Evolutionary conservation across 2,329 filamentous ascomycete genomes (phyloP).

Genomic region (Dactylellina sp.): DNA sequence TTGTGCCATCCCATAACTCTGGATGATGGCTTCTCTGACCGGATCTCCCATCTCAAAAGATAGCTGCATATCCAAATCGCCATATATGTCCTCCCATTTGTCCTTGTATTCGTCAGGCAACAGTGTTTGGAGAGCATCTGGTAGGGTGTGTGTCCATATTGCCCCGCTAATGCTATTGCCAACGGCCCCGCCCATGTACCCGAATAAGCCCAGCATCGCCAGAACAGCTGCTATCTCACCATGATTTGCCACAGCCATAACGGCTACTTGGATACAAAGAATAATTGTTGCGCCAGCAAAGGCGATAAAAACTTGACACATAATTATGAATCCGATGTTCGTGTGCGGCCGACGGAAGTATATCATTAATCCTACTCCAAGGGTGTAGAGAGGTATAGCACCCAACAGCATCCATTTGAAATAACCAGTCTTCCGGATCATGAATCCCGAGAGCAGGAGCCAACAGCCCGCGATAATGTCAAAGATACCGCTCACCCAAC

Average conservation of each 20-base stretch:
- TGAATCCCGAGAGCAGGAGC: conserved; percentile 66
- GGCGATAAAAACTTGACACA: conserved; percentile 72
- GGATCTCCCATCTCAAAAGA: conserved; percentile 68
- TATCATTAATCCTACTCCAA: conserved; percentile 71
- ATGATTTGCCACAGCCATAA: conserved; percentile 71
- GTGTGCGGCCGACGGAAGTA: conserved; percentile 69
- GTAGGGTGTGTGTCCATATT: conserved; percentile 68
- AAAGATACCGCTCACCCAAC: conserved; percentile 68
- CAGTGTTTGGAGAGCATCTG: not conserved
- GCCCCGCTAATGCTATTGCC: conserved; percentile 72
- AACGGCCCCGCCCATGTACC: conserved; percentile 72
- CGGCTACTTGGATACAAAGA: conserved; percentile 71
- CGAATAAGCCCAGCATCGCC: conserved; percentile 72
- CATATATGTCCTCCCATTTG: conserved; percentile 62
- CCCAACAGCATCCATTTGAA: conserved; percentile 70
- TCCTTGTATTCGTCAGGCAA: conserved; percentile 12
- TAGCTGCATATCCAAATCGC: conserved; percentile 69
- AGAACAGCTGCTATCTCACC: conserved; percentile 72
- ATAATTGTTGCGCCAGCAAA: conserved; percentile 71
- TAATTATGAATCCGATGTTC: conserved; percentile 70
- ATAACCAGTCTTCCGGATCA: conserved; percentile 67
- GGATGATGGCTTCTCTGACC: conserved; percentile 70
- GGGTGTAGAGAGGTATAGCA: conserved; percentile 69
- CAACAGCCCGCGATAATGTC: conserved; percentile 68
- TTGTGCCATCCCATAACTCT: conserved; percentile 71